Evolutionary conservation across 768 basidiomycete genomes (phyloP), one percentile per base, ranked within the genome.

Genomic region (Hygrocybe coccinea): DNA sequence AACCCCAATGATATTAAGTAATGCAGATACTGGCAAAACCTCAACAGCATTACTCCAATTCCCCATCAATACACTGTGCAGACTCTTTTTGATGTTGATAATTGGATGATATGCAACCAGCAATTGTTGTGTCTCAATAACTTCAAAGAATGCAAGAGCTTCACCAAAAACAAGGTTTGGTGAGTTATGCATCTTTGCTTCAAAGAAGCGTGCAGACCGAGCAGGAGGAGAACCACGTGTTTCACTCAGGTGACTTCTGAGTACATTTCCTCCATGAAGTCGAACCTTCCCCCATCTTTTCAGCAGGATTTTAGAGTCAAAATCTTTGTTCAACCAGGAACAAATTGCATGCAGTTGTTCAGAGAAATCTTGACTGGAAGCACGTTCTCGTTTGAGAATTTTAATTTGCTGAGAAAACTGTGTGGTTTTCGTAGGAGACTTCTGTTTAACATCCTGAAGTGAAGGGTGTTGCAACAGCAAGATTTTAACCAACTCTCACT

Each of bases 401-500:
- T 33, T 19, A 11, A 34, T 29, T 44, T 52, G 22, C 33, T 50
- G 25, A 50, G 25, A 29, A 7, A 4, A 5, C 14, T 8, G 7
- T 15, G 5, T 33, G n/a, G 17, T 7, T 14, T n/a, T n/a, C n/a
- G n/a, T n/a, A n/a, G n/a, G n/a, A n/a, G n/a, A n/a, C n/a, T n/a
- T n/a, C n/a, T n/a, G n/a, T n/a, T n/a, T n/a, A 50, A 46, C 35
- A 5, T 33, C 33, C 12, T 55, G 17, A 2, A 62, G 35, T 7
- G 35, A 10, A 15, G 68, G 69, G 43, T 64, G 55, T 29, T 66
- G 65, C n/a, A 68, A 56, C 14, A 49, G 25, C 9, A 69, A 46
- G 38, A 64, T 45, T 25, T 56, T 57, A 41, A 59, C 50, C 1
- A 61, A 50, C 50, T 71, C 67, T 29, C 60, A 52, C 37, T 69